Conservation (phyloP, 2,329 filamentous ascomycete species). For the Trichophyton simii region DNA sequence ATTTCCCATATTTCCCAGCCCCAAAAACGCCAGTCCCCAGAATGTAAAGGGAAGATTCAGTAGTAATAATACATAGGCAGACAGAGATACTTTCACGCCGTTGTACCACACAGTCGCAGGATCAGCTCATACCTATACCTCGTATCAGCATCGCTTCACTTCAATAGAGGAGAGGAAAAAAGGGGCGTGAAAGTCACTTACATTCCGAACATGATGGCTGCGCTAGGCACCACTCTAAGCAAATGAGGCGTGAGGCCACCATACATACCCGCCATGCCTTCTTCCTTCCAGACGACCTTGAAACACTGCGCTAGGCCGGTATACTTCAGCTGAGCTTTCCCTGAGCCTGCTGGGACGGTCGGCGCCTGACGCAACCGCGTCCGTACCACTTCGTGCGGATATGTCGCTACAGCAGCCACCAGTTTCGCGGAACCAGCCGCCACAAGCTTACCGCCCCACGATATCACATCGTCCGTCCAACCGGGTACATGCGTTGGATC, state of each 20-base stretch:
- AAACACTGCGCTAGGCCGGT: constrained; percentile 83
- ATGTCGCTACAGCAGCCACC: constrained; percentile 69
- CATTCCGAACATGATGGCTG: constrained; percentile 82
- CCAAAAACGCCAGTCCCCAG: not conserved
- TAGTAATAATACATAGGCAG: not conserved
- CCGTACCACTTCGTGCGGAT: constrained; percentile 79
- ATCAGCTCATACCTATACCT: constrained; percentile 12
- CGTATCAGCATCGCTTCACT: not conserved
- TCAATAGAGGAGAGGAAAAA: not conserved
- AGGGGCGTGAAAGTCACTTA: constrained; percentile 1
- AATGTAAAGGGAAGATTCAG: not conserved
- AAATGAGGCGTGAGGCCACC: constrained; percentile 86
- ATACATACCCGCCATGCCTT: constrained; percentile 75
- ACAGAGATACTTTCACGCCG: constrained; percentile 17
- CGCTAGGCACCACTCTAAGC: constrained; percentile 78
- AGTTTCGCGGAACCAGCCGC: constrained; percentile 69
- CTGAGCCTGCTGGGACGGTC: constrained; percentile 46
- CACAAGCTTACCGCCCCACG: constrained; percentile 63
- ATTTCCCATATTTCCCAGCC: not conserved
- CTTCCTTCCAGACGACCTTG: constrained; percentile 72
- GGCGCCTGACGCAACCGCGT: constrained; percentile 78
- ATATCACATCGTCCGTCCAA: constrained; percentile 37
- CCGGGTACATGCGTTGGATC: constrained; percentile 51
- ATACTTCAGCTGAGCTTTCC: constrained; percentile 60
- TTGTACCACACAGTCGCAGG: constrained; percentile 13